Conservation (phyloP, 805 yeast genomes). For the Wickerhamomyces bovis region DNA sequence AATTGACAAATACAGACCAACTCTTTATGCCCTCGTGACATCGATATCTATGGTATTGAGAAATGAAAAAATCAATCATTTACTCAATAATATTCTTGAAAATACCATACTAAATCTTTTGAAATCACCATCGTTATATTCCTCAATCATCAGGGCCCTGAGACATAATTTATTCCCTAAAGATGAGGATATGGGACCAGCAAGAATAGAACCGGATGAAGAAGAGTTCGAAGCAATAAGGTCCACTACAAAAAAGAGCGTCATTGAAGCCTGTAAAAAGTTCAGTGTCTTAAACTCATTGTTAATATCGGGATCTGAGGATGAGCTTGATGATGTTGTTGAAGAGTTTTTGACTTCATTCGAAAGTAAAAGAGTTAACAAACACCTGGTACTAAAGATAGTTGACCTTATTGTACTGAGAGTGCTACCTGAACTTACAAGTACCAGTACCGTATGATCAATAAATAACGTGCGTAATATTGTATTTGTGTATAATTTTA, state of each 20-base stretch:
- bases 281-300: conserved; percentile 14
- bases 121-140: conserved; percentile 14
- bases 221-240: conserved; percentile 32
- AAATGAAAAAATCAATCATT: conserved; percentile 9
- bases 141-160: conserved; percentile 21
- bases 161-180: conserved; percentile 40
- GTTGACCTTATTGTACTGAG: conserved; percentile 36
- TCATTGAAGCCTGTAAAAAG: conserved; percentile 19
- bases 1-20: conserved; percentile 23
- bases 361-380: conserved; percentile 34
- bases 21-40: conserved; percentile 24
- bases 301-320: conserved; percentile 19
- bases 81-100: conserved; percentile 18
- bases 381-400: conserved; percentile 35
- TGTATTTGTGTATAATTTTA: not conserved
- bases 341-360: conserved; percentile 30
- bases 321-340: conserved; percentile 19
- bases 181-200: conserved; percentile 46
- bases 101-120: conserved; percentile 13
- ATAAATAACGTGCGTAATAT: not conserved
- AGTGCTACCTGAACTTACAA: conserved; percentile 32
- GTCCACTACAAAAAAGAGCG: conserved; percentile 20
- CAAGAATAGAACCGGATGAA: conserved; percentile 34
- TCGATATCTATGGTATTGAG: conserved; percentile 15
- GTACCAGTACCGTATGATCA: conserved; percentile 1